Base-by-base conservation (phyloP, 495 filamentous ascomycete genomes). In the Trichoderma parareesei region DNA sequence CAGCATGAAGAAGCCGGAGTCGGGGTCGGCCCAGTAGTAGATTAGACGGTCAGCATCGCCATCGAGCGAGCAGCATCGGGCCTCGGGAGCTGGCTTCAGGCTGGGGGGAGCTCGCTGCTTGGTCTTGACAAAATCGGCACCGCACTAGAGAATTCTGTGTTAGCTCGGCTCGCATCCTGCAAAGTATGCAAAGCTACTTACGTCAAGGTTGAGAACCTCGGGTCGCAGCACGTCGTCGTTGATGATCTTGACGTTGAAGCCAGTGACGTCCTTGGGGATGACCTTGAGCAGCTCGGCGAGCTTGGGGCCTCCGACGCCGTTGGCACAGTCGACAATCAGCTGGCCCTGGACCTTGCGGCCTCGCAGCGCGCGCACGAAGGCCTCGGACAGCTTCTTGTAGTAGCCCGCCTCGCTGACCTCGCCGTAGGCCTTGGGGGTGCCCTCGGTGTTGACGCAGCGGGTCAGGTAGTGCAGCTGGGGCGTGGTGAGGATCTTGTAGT, bases 91-190 rank as follows among this genome's bases (percentile, higher is more conserved):
- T 40, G 87, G 88, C 71, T 94, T 90, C 46, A 91, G 93, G 20
- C 81, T 87, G 37, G 90, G 90, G 16, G 95, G 94, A 66, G 91
- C 88, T 61, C 92, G 87, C 78, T 98, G 95, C 75, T 91, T 90
- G 13, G 94, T 98, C 76, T 98, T 98, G 66, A 98, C 95, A 66
- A 87, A 97, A 73, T 98, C 94, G 73, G 94, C 94, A 75, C 94
- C 94, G 70, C 91, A 97, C 90, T 95, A 27, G 18, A 27, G 27
- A 40, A 20, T 16, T 0, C 8, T 18, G 13, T 42, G 37, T 57
- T 44, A 61, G 61, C 61, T 53, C 33, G 14, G 61, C 61, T 53
- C 33, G 14, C 20, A 18, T 49, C 3, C 60, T n/a, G 14, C 37
- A 61, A 57, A 62, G n/a, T 18, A 37, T 57, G 5, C 61, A 53